These are phyloP conservation scores for Dichotomocladium elegans DNA, from an alignment of 371 early-diverging fungal species.

Conservation along the genomic window DNA sequence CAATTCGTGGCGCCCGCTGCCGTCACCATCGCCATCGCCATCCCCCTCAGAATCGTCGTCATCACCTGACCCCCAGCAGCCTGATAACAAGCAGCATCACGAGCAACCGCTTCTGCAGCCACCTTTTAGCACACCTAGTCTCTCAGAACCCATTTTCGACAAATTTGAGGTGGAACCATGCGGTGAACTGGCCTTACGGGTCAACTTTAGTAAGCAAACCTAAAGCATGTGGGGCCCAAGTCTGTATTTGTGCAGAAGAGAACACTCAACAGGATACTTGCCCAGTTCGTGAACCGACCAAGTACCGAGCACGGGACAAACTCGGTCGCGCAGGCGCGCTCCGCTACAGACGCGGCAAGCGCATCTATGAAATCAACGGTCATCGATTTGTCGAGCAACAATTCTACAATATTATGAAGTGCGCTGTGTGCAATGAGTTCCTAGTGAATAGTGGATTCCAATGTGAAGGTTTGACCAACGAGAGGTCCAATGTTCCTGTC, in stretches of 20 bases:
- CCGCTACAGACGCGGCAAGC: slow-evolving; percentile 73
- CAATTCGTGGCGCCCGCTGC: neutral
- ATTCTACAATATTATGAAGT: slow-evolving; percentile 91
- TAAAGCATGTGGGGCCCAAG: no score
- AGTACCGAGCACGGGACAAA: slow-evolving; percentile 57
- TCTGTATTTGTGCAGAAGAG: neutral
- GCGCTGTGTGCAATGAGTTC: slow-evolving; percentile 90
- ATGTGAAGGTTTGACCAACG: slow-evolving; percentile 67
- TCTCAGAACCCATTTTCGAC: slow-evolving; percentile 17
- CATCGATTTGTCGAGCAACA: slow-evolving; percentile 84
- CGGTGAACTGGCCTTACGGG: slow-evolving; percentile 76
- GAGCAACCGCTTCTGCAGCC: neutral
- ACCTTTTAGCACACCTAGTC: neutral
- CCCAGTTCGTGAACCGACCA: slow-evolving; percentile 29
- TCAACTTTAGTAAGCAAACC: slow-evolving; percentile 66
- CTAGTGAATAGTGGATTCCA: slow-evolving; percentile 84
- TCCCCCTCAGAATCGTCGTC: neutral
- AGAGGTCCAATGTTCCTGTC: no score
- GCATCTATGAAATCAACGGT: slow-evolving; percentile 73
- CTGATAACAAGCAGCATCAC: neutral
- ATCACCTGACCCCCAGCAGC: neutral
- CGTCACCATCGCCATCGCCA: neutral
- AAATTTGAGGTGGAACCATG: slow-evolving; percentile 92
- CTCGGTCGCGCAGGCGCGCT: slow-evolving; percentile 88
- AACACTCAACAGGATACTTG: neutral